Evolutionary conservation across 371 early-diverging fungal genomes (phyloP).

Genomic region (Parasitella parasitica): DNA sequence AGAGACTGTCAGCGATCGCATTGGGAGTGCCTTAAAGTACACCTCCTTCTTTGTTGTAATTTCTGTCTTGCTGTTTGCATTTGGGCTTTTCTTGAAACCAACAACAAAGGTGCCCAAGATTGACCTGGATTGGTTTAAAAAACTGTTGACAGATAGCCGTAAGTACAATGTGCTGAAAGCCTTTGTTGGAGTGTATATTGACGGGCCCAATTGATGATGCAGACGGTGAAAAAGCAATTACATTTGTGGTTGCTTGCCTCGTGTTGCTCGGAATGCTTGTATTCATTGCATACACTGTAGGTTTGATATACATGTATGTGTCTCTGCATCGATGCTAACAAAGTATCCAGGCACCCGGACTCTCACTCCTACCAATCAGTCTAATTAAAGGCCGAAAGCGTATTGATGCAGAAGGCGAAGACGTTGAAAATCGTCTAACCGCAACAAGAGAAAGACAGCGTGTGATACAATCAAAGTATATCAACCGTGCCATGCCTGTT

Average conservation of each 20-base stretch:
- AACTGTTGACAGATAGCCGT: constrained; percentile 48
- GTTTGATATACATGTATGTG: background rate
- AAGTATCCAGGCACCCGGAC: constrained; percentile 54
- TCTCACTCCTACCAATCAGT: constrained; percentile 52
- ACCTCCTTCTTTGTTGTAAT: constrained; percentile 59
- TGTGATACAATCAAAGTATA: constrained; percentile 37
- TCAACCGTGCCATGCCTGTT: constrained; percentile 32
- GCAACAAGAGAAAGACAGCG: constrained; percentile 45
- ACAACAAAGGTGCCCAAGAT: constrained; percentile 32
- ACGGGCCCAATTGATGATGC: background rate
- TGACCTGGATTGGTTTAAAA: constrained; percentile 58
- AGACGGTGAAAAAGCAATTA: constrained; percentile 45
- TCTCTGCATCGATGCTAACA: background rate
- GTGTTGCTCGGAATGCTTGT: constrained; percentile 44
- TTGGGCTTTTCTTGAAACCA: constrained; percentile 51
- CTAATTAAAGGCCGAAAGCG: constrained; percentile 46
- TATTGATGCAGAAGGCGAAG: constrained; percentile 40
- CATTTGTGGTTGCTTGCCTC: constrained; percentile 44
- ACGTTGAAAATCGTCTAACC: constrained; percentile 35
- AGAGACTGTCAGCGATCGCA: constrained; percentile 27
- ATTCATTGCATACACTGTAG: constrained; percentile 48
- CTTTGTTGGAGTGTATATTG: too few species aligned
- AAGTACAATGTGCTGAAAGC: constrained; percentile 13
- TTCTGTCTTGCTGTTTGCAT: constrained; percentile 36
- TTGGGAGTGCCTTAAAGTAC: constrained; percentile 49